phyloP scores from a whole-genome alignment of 2,329 filamentous ascomycete genomes.

The Fusarium sp. region DNA sequence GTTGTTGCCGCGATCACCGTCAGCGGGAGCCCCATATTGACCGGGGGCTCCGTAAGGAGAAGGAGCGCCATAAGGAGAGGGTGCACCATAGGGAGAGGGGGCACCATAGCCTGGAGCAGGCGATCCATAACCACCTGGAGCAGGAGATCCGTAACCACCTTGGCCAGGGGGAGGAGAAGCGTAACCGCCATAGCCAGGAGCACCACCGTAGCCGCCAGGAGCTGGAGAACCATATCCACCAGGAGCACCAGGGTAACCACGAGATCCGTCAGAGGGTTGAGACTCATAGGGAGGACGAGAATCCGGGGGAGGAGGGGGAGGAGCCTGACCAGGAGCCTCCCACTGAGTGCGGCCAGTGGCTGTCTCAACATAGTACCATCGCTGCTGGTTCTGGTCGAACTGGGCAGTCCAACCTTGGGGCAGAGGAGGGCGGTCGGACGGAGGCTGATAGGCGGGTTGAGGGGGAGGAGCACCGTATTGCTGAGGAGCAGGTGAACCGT shows the following conservation, averaged over 20 bases:
- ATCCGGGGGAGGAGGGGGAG: conserved; percentile 40
- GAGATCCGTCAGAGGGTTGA: conserved; percentile 41
- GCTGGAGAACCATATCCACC: conserved; percentile 38
- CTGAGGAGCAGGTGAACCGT: conserved; percentile 41
- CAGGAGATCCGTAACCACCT: conserved; percentile 35
- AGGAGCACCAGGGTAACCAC: conserved; percentile 39
- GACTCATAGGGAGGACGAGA: conserved; percentile 40
- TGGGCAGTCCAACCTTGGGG: conserved; percentile 72
- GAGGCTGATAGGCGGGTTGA: conserved; percentile 50
- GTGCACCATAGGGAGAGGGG: conserved; percentile 24
- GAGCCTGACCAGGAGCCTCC: conserved; percentile 63
- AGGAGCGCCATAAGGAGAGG: conserved; percentile 23
- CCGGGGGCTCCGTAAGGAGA: conserved; percentile 23
- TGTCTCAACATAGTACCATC: conserved; percentile 74
- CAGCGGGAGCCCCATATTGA: conserved; percentile 21
- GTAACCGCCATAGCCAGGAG: conserved; percentile 37
- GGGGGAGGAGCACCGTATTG: conserved; percentile 45
- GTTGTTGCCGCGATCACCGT: conserved; percentile 27
- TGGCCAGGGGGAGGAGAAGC: conserved; percentile 28
- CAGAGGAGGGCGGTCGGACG: conserved; percentile 60
- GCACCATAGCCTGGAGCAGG: conserved; percentile 34
- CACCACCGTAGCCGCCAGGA: conserved; percentile 35
- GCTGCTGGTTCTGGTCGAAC: conserved; percentile 70
- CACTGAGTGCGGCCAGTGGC: conserved; percentile 72
- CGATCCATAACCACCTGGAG: conserved; percentile 37